These are phyloP conservation scores for Aspergillus olivimuriae DNA, from an alignment of 495 filamentous ascomycete species.

Conservation along the genomic window DNA sequence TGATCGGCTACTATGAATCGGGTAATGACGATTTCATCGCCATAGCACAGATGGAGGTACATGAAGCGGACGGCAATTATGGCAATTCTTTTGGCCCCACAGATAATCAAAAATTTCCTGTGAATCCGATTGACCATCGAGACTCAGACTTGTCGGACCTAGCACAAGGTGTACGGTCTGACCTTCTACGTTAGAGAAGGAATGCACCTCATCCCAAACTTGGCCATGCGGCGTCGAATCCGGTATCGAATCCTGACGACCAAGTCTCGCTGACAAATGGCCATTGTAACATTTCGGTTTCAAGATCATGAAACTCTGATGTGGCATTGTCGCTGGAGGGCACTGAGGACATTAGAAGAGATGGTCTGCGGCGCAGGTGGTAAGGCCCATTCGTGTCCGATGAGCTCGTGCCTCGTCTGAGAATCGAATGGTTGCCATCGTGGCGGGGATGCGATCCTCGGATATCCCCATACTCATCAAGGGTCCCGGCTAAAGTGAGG, in stretches of 20 bases:
- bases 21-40: too few species aligned
- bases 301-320: slow-evolving; percentile 24
- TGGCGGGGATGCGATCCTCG: slow-evolving; percentile 23
- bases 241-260: slow-evolving; percentile 34
- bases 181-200: not conserved
- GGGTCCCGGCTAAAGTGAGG: slow-evolving; percentile 29
- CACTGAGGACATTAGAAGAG: too few species aligned
- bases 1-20: too few species aligned
- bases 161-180: not conserved
- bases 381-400: too few species aligned
- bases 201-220: not conserved
- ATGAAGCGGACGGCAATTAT: too few species aligned
- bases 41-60: too few species aligned
- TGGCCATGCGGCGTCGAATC: slow-evolving; percentile 26
- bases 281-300: slow-evolving; percentile 41
- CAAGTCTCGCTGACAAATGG: slow-evolving; percentile 39
- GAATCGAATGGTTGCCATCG: slow-evolving; percentile 8
- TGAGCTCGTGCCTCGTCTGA: not conserved
- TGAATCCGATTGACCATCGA: not conserved
- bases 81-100: too few species aligned
- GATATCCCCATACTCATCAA: slow-evolving; percentile 43
- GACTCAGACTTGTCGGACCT: not conserved
- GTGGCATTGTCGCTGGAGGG: too few species aligned
- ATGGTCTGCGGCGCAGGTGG: too few species aligned
- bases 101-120: too few species aligned